A percentile compares a stretch with the other conserved stretches of the same genome.
Conservation (phyloP, 2,329 filamentous ascomycete genomes). For the Geosmithia putterillii region DNA sequence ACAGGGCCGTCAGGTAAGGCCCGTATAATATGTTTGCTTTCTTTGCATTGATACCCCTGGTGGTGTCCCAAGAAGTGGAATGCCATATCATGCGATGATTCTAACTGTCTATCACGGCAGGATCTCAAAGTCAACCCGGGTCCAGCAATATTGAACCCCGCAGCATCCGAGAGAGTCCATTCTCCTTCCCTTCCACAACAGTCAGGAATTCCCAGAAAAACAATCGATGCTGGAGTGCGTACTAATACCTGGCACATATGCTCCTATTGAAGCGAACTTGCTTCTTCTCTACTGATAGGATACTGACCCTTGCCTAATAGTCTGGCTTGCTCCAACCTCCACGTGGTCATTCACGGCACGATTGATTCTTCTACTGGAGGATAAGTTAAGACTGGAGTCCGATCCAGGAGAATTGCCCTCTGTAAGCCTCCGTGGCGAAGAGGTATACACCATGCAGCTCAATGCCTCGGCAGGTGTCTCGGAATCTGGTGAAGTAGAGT, state of each 20-base stretch:
- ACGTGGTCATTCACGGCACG: constrained; percentile 20
- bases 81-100: background rate
- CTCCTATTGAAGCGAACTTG: too few species aligned
- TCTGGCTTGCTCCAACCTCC: constrained; percentile 18
- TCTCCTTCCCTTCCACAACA: constrained; percentile 13
- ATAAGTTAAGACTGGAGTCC: constrained; percentile 3
- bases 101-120: background rate
- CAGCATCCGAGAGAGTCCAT: constrained; percentile 16
- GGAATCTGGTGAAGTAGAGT: constrained; percentile 10
- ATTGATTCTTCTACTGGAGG: constrained; percentile 9
- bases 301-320: constrained; percentile 4
- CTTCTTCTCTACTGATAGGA: background rate
- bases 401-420: constrained; percentile 9
- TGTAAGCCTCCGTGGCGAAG: constrained; percentile 9
- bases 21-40: background rate
- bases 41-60: background rate
- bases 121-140: background rate
- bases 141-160: background rate
- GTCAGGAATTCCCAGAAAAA: constrained; percentile 16
- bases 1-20: background rate
- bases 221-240: constrained; percentile 22
- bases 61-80: too few species aligned
- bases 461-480: constrained; percentile 3
- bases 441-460: constrained; percentile 15
- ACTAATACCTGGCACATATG: background rate